Evolutionary conservation across 169 alveolate genomes (phyloP).

Genomic region (Eimeria acervulina): DNA sequence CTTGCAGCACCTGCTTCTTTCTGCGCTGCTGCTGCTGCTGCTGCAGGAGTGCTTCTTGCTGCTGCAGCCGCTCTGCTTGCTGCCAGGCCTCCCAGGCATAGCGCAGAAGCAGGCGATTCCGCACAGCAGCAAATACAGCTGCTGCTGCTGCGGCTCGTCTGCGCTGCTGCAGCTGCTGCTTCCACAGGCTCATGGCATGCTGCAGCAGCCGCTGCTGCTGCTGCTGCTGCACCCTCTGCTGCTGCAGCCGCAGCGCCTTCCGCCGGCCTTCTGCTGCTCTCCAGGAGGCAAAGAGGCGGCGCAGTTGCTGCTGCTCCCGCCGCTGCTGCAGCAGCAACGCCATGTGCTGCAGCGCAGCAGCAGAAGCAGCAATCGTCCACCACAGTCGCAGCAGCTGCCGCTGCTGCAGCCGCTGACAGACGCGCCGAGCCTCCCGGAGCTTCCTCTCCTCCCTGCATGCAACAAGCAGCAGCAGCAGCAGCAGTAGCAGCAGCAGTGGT

Average conservation of each 20-base stretch:
- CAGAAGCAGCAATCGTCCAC: constrained; percentile 61
- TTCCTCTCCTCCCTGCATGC: constrained; percentile 46
- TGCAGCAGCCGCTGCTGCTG: neutral
- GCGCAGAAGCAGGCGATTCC: constrained; percentile 28
- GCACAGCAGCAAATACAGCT: neutral
- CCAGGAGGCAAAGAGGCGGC: neutral
- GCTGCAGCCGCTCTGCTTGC: constrained; percentile 29
- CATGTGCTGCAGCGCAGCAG: constrained; percentile 75
- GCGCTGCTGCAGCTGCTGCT: neutral
- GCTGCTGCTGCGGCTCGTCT: constrained; percentile 30
- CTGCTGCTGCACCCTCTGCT: neutral
- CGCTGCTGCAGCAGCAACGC: constrained; percentile 67
- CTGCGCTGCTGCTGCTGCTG: constrained; percentile 65
- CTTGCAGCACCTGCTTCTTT: constrained; percentile 22
- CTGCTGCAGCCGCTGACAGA: constrained; percentile 51
- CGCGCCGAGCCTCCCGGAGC: neutral
- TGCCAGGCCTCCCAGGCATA: constrained; percentile 1
- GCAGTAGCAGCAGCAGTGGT: neutral
- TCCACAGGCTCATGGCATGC: neutral
- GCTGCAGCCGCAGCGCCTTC: constrained; percentile 50
- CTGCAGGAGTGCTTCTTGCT: neutral
- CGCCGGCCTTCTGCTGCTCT: neutral
- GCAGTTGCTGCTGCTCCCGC: constrained; percentile 45
- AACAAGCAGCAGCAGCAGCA: neutral
- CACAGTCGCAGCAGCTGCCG: constrained; percentile 62